phyloP scores from a whole-genome alignment of 148 eudicot species.

The Nepenthes gracilis region DNA sequence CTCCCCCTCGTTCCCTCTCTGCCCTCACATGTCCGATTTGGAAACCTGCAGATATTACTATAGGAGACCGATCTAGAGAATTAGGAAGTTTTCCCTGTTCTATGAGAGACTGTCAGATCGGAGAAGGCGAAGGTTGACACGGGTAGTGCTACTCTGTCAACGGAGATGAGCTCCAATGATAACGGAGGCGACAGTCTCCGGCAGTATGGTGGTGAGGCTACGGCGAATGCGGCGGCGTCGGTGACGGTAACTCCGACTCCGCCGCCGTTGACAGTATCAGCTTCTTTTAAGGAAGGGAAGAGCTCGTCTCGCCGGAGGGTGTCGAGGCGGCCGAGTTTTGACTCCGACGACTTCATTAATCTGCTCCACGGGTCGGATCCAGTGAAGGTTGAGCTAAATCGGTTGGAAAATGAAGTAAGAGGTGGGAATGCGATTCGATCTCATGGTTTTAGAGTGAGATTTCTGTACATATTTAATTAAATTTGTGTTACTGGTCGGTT shows the following conservation, averaged over 20 bases:
- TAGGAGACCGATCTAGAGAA: too few species aligned
- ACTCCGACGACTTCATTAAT: slow-evolving; percentile 73
- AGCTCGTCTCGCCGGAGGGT: slow-evolving; percentile 44
- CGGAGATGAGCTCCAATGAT: too few species aligned
- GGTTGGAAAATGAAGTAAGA: slow-evolving; percentile 88
- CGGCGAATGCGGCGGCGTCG: slow-evolving; percentile 2
- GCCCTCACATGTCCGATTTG: too few species aligned
- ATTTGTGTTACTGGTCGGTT: slow-evolving; percentile 2
- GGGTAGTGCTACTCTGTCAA: too few species aligned
- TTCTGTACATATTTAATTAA: neutral
- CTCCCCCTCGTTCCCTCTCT: too few species aligned
- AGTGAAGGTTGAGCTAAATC: slow-evolving; percentile 85
- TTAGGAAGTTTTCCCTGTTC: too few species aligned
- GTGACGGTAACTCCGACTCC: slow-evolving; percentile 7
- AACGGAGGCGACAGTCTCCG: too few species aligned
- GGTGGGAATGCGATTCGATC: slow-evolving; percentile 48
- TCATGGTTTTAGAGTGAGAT: neutral
- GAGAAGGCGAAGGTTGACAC: too few species aligned
- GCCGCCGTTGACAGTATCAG: slow-evolving; percentile 39
- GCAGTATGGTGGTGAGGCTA: neutral
- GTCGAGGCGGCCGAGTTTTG: slow-evolving; percentile 61
- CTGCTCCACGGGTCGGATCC: slow-evolving; percentile 98
- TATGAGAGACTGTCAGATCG: too few species aligned
- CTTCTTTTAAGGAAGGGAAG: slow-evolving; percentile 56
- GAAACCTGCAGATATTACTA: too few species aligned